These are phyloP conservation scores for Blepharisma undulans DNA, from an alignment of 169 alveolate genomes.

Conservation along the genomic window DNA sequence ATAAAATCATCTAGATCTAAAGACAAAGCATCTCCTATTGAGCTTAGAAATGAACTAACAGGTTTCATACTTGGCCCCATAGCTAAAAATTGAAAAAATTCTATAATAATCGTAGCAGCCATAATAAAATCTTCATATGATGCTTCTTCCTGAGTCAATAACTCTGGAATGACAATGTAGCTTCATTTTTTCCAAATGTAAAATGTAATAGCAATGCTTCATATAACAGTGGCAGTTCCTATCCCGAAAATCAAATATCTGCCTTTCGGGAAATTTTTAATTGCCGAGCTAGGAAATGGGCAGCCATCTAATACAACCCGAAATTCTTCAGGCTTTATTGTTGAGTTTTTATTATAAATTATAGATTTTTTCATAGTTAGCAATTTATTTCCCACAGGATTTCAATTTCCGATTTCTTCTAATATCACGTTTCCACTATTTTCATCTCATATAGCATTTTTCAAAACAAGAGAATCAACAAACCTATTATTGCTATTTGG, in stretches of 20 bases:
- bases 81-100: conserved; percentile 38
- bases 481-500: neutral
- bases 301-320: neutral
- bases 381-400: neutral
- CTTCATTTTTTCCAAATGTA: neutral
- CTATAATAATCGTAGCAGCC: neutral
- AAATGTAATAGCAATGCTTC: neutral
- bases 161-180: neutral
- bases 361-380: neutral
- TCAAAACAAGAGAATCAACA: neutral
- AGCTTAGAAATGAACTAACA: neutral
- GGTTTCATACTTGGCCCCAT: conserved; percentile 13
- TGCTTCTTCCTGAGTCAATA: neutral
- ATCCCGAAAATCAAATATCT: neutral
- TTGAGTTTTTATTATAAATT: neutral
- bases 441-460: neutral
- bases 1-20: neutral
- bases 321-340: neutral
- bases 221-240: neutral
- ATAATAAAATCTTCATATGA: conserved; percentile 19
- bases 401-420: neutral
- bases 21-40: conserved; percentile 15
- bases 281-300: conserved; percentile 19
- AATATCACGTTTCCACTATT: neutral
- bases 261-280: neutral